Evolutionary conservation across 148 eudicot species (phyloP).

Genomic region (Rhododendron mucronatum): DNA sequence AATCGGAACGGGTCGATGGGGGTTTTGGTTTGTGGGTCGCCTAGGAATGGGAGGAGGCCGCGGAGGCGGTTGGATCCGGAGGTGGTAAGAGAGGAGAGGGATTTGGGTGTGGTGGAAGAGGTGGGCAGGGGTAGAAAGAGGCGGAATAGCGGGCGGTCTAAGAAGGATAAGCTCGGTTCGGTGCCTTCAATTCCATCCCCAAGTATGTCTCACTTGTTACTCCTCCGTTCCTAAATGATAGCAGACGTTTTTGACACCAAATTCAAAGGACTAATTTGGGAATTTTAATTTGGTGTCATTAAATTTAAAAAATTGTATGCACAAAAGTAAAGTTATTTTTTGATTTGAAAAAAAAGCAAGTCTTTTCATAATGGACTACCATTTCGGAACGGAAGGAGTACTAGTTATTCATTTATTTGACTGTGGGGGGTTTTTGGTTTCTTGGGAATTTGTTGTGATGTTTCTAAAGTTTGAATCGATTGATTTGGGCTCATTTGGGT

Average conservation of each 20-base stretch:
- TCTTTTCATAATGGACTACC: not conserved
- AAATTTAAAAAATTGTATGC: too few species aligned
- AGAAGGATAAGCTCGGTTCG: constrained; percentile 45
- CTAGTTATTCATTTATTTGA: not conserved
- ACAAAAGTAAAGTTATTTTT: too few species aligned
- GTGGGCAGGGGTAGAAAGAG: constrained; percentile 48
- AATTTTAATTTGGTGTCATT: too few species aligned
- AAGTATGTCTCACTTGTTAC: constrained; percentile 31
- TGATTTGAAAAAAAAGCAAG: not conserved
- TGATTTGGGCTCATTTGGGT: constrained; percentile 2
- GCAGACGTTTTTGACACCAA: too few species aligned
- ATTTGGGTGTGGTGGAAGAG: constrained; percentile 43
- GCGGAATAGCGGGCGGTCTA: constrained; percentile 49
- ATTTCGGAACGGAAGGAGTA: too few species aligned
- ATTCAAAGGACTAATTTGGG: too few species aligned
- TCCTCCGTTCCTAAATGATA: not conserved
- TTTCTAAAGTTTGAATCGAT: not conserved
- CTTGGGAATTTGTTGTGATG: not conserved
- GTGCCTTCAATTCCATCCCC: constrained; percentile 29
- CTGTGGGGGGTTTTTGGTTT: not conserved
- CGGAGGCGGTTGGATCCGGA: constrained; percentile 52
- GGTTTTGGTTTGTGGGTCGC: constrained; percentile 35
- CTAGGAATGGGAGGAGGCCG: constrained; percentile 50
- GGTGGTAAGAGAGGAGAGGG: constrained; percentile 51
- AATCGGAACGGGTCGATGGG: constrained; percentile 28